Conservation (phyloP, 176 grass and related monocot species). For the Oryza nivara region DNA sequence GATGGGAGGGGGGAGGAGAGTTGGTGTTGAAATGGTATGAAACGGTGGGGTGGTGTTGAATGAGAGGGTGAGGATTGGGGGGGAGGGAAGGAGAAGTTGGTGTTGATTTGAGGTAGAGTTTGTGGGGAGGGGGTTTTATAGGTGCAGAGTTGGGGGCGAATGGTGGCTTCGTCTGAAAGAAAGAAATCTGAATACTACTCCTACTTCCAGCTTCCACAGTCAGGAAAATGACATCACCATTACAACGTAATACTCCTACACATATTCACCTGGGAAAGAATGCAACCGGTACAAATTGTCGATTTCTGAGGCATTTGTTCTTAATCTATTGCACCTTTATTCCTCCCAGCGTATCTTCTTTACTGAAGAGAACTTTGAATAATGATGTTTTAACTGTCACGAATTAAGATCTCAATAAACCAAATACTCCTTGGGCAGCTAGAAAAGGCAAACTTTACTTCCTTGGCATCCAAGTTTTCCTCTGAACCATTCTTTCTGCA, state of each 20-base stretch:
- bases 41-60: not conserved
- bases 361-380: not conserved
- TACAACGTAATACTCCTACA: not conserved
- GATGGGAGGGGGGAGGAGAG: not conserved
- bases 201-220: not conserved
- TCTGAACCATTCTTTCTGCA: not conserved
- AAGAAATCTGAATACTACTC: not conserved
- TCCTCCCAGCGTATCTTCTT: not conserved
- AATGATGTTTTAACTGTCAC: not conserved
- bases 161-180: not conserved
- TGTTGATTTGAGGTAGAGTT: not conserved
- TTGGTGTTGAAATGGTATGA: conserved; percentile 7
- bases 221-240: not conserved
- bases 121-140: conserved; percentile 11
- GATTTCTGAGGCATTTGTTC: not conserved
- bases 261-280: not conserved
- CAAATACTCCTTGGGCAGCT: not conserved
- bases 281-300: not conserved
- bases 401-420: not conserved
- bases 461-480: conserved; percentile 30
- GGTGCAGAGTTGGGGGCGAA: not conserved
- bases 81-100: not conserved
- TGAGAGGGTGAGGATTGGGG: too few relatives aligned
- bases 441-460: conserved; percentile 1
- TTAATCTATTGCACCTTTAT: not conserved